phyloP scores from a whole-genome alignment of 306 rosid species.

The Rubus parviflorus region DNA sequence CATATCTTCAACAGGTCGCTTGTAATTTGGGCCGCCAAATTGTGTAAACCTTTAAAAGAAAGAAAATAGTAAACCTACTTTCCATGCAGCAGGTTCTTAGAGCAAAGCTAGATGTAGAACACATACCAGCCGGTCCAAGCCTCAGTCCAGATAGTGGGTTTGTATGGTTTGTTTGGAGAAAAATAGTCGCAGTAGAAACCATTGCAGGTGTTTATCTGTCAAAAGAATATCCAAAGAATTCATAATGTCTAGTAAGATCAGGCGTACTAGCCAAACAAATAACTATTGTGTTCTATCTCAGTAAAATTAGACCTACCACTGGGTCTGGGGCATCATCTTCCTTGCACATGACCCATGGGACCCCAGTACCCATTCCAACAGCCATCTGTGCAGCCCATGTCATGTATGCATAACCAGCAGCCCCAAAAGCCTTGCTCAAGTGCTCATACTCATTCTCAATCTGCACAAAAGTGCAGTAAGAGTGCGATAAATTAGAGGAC shows the following conservation, averaged over 20 bases:
- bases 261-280: no score
- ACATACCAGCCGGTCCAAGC: conserved; percentile 59
- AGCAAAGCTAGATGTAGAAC: not conserved
- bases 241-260: no score
- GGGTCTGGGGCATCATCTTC: conserved; percentile 89
- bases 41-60: conserved; percentile 36
- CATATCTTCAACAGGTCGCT: conserved; percentile 42
- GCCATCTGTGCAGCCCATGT: conserved; percentile 93
- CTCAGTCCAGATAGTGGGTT: conserved; percentile 68
- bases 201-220: conserved; percentile 87
- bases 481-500: not conserved
- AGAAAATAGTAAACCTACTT: not conserved
- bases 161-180: conserved; percentile 73
- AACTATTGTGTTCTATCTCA: not conserved
- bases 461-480: conserved; percentile 30
- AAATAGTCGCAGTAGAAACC: conserved; percentile 83
- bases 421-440: conserved; percentile 57
- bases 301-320: conserved; percentile 45
- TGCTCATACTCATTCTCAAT: conserved; percentile 87
- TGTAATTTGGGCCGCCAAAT: conserved; percentile 44
- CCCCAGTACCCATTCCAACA: conserved; percentile 63
- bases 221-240: not conserved
- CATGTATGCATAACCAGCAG: conserved; percentile 69
- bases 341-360: conserved; percentile 98
- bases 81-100: not conserved